Conservation (phyloP, 2,329 filamentous ascomycete species). For the Ophiostoma australiae region DNA sequence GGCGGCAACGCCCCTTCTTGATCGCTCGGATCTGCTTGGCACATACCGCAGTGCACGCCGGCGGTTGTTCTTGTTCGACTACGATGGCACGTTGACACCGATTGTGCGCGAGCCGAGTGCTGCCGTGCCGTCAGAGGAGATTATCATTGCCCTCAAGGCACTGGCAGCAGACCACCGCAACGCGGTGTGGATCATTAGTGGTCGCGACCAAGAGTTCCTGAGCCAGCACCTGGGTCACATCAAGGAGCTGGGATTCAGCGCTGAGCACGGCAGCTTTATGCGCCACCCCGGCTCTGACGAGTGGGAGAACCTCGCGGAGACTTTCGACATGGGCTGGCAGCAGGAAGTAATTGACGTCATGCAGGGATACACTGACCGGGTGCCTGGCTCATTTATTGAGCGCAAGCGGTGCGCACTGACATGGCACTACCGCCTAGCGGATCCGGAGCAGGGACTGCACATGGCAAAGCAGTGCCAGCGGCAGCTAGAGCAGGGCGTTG, state of each 20-base stretch:
- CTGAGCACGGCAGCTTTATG: slow-evolving; percentile 96
- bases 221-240: slow-evolving; percentile 92
- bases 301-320: slow-evolving; percentile 87
- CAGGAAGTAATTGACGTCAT: slow-evolving; percentile 77
- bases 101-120: slow-evolving; percentile 89
- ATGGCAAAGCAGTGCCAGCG: slow-evolving; percentile 77
- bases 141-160: slow-evolving; percentile 72
- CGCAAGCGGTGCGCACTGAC: slow-evolving; percentile 90
- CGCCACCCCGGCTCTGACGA: slow-evolving; percentile 67
- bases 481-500: slow-evolving; percentile 71
- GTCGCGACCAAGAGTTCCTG: slow-evolving; percentile 86
- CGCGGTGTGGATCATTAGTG: slow-evolving; percentile 96
- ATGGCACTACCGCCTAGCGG: slow-evolving; percentile 92
- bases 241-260: slow-evolving; percentile 80
- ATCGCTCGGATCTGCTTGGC: slow-evolving; percentile 64
- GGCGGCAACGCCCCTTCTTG: slow-evolving; percentile 74
- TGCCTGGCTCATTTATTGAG: slow-evolving; percentile 86
- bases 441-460: slow-evolving; percentile 76
- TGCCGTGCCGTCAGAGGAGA: slow-evolving; percentile 78
- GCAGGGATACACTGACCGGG: slow-evolving; percentile 80
- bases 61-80: slow-evolving; percentile 97
- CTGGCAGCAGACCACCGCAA: slow-evolving; percentile 78
- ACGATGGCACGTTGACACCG: slow-evolving; percentile 91
- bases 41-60: slow-evolving; percentile 71
- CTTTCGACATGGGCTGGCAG: slow-evolving; percentile 89